These are phyloP conservation scores for Fusarium mexicanum DNA, from an alignment of 2,329 filamentous ascomycete species.

Conservation along the genomic window DNA sequence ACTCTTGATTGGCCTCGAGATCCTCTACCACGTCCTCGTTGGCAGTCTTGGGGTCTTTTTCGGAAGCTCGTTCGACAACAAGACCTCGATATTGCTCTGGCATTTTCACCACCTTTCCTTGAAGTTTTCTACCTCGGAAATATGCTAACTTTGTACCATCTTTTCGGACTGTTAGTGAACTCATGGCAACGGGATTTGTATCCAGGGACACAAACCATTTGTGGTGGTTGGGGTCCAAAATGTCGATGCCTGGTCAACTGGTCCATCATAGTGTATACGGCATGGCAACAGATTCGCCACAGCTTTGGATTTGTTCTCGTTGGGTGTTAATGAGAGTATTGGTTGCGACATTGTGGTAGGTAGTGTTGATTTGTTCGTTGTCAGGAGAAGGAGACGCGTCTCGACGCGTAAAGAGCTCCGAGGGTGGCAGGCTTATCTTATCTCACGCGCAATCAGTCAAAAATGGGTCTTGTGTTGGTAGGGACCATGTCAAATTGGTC, in stretches of 20 bases:
- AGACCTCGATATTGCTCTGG: slow-evolving; percentile 78
- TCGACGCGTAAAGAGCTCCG: slow-evolving; percentile 35
- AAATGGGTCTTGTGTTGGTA: neutral
- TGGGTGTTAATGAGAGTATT: slow-evolving; percentile 53
- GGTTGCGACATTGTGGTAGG: slow-evolving; percentile 51
- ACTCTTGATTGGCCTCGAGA: slow-evolving; percentile 53
- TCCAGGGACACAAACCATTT: slow-evolving; percentile 51
- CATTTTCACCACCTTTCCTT: slow-evolving; percentile 71
- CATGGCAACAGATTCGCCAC: slow-evolving; percentile 82
- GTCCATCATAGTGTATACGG: slow-evolving; percentile 80
- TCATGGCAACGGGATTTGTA: neutral
- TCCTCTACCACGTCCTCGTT: slow-evolving; percentile 54
- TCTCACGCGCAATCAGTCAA: neutral
- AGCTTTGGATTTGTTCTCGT: slow-evolving; percentile 48
- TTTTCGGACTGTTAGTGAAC: slow-evolving; percentile 41
- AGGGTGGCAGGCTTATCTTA: slow-evolving; percentile 16
- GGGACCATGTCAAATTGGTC: neutral
- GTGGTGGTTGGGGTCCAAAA: slow-evolving; percentile 74
- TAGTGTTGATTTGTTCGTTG: neutral
- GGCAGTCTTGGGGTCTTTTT: slow-evolving; percentile 48
- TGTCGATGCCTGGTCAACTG: slow-evolving; percentile 68
- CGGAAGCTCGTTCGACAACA: slow-evolving; percentile 57
- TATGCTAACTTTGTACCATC: slow-evolving; percentile 68
- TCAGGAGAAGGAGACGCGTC: slow-evolving; percentile 30
- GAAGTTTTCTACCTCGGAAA: slow-evolving; percentile 82